These are phyloP conservation scores for Stereocaulon alpinum DNA, from an alignment of 495 filamentous ascomycete genomes.

Conservation along the genomic window DNA sequence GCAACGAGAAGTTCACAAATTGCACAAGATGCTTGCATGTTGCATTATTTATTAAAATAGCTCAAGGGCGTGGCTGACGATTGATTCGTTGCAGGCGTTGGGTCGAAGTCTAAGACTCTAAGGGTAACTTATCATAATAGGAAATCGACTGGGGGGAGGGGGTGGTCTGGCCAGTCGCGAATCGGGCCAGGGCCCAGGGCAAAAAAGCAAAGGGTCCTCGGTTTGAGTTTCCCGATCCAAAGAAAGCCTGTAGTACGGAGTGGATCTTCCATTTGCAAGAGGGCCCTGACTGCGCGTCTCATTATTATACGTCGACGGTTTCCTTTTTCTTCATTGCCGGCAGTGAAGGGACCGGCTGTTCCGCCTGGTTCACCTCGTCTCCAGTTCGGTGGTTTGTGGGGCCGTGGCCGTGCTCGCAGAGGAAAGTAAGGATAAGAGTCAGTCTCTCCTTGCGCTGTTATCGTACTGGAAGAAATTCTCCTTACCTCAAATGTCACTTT, in stretches of 20 bases:
- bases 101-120: not conserved
- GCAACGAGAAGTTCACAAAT: not conserved
- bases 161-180: not conserved
- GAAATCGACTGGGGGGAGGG: not conserved
- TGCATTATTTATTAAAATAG: not conserved
- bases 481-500: not conserved
- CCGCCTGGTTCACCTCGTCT: constrained; percentile 11
- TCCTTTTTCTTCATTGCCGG: not conserved
- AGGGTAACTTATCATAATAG: not conserved
- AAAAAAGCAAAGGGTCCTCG: not conserved
- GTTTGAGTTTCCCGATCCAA: not conserved
- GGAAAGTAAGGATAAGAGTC: not conserved
- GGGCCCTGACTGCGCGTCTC: not conserved
- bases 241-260: not conserved
- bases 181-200: not conserved
- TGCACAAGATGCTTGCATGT: not conserved
- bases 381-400: constrained; percentile 5
- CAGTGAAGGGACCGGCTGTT: not conserved
- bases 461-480: constrained; percentile 5
- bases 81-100: not conserved
- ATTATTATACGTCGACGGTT: not conserved
- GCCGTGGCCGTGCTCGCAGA: constrained; percentile 6
- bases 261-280: not conserved
- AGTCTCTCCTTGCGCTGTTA: not conserved
- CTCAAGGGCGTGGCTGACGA: not conserved